These are phyloP conservation scores for Ceratocystis huliohia DNA, from an alignment of 2,329 filamentous ascomycete species.

Conservation along the genomic window DNA sequence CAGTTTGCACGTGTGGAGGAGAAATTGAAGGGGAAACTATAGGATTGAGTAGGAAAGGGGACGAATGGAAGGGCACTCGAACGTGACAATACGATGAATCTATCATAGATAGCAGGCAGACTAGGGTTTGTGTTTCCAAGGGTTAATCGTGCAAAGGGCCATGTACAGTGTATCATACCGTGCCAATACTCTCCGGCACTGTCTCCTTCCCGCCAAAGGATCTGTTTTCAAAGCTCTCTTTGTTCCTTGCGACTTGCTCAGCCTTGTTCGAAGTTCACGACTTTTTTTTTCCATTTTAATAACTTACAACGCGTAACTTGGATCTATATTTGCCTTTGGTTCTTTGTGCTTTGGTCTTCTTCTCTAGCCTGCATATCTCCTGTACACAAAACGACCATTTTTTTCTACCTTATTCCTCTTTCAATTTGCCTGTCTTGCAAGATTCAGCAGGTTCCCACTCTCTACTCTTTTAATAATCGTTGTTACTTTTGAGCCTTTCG, in stretches of 20 bases:
- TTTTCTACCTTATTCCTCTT: background rate
- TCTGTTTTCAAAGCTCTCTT: background rate
- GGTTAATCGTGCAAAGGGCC: background rate
- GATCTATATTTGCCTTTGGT: background rate
- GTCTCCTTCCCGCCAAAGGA: background rate
- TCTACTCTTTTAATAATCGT: background rate
- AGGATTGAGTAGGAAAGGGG: too few species aligned
- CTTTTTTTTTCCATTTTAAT: background rate
- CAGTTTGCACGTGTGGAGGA: conserved; percentile 43
- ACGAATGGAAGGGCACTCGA: too few species aligned
- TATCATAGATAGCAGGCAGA: too few species aligned
- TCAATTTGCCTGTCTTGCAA: too few species aligned
- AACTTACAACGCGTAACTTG: background rate
- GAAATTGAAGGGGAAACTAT: background rate
- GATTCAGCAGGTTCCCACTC: too few species aligned
- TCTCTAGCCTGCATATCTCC: background rate
- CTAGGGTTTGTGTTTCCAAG: background rate
- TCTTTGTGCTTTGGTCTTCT: background rate
- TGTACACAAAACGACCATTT: background rate
- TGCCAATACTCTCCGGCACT: background rate
- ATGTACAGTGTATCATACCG: background rate
- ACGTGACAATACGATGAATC: too few species aligned
- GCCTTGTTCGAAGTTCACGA: background rate
- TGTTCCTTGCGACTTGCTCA: background rate
- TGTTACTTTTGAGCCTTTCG: background rate